Evolutionary conservation across 768 basidiomycete genomes (phyloP), one percentile per base, ranked within the genome.

Genomic region (Boletus reticulatus): DNA sequence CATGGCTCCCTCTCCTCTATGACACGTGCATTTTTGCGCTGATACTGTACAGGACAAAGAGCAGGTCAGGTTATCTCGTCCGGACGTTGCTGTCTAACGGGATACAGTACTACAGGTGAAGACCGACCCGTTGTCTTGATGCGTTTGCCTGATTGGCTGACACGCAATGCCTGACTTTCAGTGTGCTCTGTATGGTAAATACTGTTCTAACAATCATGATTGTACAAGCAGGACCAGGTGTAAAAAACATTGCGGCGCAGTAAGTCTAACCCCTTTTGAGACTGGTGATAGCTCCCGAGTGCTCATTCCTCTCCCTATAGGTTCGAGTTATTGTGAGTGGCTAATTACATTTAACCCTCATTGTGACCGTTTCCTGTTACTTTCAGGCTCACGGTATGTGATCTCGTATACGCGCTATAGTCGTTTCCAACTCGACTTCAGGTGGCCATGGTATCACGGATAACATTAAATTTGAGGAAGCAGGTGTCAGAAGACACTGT

Each of bases 371-470:
- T 71, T 75, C 38, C 60, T 75, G 70, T 71, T 43, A 8, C 34
- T 57, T 39, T 42, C 38, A 54, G 60, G 37, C 49, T 61, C 13
- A 59, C 53, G 24, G 53, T 70, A 42, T 19, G 67, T 43, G 22
- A 44, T 22, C 29, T 43, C 19, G 22, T 49, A 13, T 19, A 14
- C n/a, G 14, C 9, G 27, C 4, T 22, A 39, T 39, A 36, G 38
- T 34, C 54, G 22, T 31, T 50, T 41, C 31, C 7, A 34, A 47
- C 37, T 37, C 19, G 13, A 56, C 19, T 64, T 29, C 62, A 80
- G 69, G 82, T 87, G 12, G 75, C 83, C 0, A 87, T 86, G 82
- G 84, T 86, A 78, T 85, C 84, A 4, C 78, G 85, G 9, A 86
- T 87, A 47, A 86, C 85, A 2, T 76, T 87, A 24, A 82, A 80